phyloP scores from a whole-genome alignment of 768 basidiomycete genomes.

The Tylopilus sp. region DNA sequence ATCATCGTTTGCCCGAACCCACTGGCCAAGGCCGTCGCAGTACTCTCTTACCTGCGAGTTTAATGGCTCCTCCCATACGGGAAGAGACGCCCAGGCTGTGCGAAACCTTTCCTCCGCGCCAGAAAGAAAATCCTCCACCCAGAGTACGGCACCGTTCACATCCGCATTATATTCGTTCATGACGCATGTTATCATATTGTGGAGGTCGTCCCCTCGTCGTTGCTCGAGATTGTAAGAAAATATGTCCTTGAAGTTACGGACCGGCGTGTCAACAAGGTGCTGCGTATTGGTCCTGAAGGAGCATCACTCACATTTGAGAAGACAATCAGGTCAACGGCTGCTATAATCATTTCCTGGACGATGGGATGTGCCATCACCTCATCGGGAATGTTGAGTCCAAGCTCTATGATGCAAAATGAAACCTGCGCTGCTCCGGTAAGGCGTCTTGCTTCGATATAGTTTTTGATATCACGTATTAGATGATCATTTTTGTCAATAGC shows the following conservation, averaged over 20 bases:
- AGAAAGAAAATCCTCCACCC: neutral
- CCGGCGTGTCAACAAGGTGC: too few species aligned
- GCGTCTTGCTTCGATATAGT: neutral
- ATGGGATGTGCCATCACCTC: neutral
- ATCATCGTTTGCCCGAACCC: neutral
- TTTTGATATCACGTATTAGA: neutral
- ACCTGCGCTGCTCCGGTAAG: neutral
- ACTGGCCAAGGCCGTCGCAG: neutral
- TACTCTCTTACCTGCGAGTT: neutral
- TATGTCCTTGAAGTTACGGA: neutral
- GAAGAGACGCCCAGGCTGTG: neutral
- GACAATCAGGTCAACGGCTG: neutral
- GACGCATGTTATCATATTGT: neutral
- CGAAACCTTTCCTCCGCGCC: neutral
- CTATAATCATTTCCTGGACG: neutral
- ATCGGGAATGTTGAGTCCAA: neutral
- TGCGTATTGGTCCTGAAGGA: too few species aligned
- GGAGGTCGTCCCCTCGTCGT: neutral
- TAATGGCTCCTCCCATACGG: neutral
- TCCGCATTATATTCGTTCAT: neutral
- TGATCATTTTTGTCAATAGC: neutral
- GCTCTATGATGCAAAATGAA: neutral
- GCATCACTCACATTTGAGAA: neutral
- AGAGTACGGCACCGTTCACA: neutral
- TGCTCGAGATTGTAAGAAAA: neutral